Evolutionary conservation across 2,329 filamentous ascomycete species (phyloP).

Genomic region (Rutstroemia sp.): DNA sequence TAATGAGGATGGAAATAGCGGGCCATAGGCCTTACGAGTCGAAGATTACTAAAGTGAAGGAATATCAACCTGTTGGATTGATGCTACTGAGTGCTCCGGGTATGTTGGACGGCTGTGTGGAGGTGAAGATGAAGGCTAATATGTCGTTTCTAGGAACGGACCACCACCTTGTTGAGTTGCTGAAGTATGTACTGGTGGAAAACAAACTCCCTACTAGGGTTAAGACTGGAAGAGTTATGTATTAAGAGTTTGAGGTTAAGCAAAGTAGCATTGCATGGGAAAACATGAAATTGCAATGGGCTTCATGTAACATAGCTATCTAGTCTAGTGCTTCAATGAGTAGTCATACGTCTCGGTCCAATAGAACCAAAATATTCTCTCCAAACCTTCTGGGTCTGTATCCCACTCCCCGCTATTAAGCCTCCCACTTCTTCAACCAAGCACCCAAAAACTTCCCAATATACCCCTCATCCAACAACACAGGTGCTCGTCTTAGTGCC

Average conservation of each 20-base stretch:
- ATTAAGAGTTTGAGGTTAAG: background rate
- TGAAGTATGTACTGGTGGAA: background rate
- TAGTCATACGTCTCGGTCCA: too few species aligned
- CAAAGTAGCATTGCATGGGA: background rate
- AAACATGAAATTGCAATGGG: too few species aligned
- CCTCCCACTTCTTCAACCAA: background rate
- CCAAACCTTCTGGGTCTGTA: too few species aligned
- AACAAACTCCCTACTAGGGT: background rate
- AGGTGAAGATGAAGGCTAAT: background rate
- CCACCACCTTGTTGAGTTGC: slow-evolving; percentile 4
- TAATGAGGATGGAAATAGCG: slow-evolving; percentile 7
- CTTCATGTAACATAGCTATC: too few species aligned
- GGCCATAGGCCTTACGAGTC: slow-evolving; percentile 14
- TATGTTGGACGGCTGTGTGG: background rate
- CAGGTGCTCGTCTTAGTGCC: background rate
- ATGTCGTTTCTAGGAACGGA: slow-evolving; percentile 1
- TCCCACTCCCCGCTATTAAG: background rate
- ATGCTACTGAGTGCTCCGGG: slow-evolving; percentile 16
- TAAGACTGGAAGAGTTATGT: background rate
- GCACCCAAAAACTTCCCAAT: background rate
- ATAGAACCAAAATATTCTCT: too few species aligned
- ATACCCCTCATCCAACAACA: background rate
- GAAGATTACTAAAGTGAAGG: slow-evolving; percentile 5
- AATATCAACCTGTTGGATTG: slow-evolving; percentile 16
- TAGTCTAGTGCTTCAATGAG: too few species aligned